Base-by-base conservation (phyloP, 2,329 filamentous ascomycete species). In the Didymella segeticola region DNA sequence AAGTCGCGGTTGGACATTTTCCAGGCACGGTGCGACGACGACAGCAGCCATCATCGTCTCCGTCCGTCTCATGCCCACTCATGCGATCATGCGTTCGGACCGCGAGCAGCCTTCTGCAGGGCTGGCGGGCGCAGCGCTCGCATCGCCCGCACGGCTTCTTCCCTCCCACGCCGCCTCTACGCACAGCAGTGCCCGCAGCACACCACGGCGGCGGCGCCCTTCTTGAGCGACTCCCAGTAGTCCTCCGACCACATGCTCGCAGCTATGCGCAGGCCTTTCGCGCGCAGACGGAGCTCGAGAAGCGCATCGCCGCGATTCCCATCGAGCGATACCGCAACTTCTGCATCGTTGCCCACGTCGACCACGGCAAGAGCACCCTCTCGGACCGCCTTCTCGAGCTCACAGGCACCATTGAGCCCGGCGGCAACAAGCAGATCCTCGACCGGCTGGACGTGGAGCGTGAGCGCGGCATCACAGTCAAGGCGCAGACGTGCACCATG, bases 401-500 rank as follows among this genome's bases (percentile, higher is more conserved):
- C 60, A 99, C 95, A 1, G 93, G 95, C 17, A 98, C 93, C 6
- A 98, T 99, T 60, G 46, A 90, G 64, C 84, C 90, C 0, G 92
- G 91, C 53, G 83, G 83, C 43, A 96, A 97, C 74, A 96, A 96
- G 78, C 95, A 99, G 80, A 91, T 98, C 58, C 81, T 99, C 60
- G 95, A 99, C 77, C 97, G 96, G 74, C 85, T 99, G 29, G 95
- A 99, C 73, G 95, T 99, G 49, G 95, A 99, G 78, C 84, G 95
- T 45, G 92, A 98, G 77, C 86, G 95, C 31, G 95, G 95, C 57
- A 99, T 99, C 73, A 99, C 95, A 0, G 95, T 99, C 74, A 99
- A 99, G 80, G 95, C 95, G 49, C 95, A 99, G 80, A 98, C 95
- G 52, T 98, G 95, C 77, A 95, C 89, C 50, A 99, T 99, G 95